These are phyloP conservation scores for Pestalotiopsis sp. DNA, from an alignment of 2,329 filamentous ascomycete species.

Conservation along the genomic window DNA sequence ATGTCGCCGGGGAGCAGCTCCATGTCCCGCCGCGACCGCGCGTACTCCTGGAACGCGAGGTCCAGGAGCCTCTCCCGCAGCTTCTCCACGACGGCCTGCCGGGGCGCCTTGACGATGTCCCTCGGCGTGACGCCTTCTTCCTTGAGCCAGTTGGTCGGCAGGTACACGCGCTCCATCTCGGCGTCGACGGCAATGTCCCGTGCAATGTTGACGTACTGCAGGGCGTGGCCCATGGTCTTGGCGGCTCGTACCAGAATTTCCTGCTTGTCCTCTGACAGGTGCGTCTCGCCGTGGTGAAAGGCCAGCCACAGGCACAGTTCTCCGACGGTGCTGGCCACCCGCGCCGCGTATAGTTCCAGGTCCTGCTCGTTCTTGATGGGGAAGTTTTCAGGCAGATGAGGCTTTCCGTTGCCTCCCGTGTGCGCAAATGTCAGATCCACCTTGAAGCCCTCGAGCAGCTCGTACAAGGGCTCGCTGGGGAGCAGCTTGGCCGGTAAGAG, in stretches of 20 bases:
- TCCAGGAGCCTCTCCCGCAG: conserved; percentile 59
- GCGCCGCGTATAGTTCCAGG: conserved; percentile 64
- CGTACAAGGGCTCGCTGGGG: conserved; percentile 60
- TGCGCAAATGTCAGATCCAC: conserved; percentile 63
- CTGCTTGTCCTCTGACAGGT: conserved; percentile 31
- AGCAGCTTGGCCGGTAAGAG: conserved; percentile 62
- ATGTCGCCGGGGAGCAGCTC: conserved; percentile 62
- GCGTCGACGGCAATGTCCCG: conserved; percentile 73
- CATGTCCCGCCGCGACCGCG: conserved; percentile 57
- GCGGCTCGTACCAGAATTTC: conserved; percentile 57
- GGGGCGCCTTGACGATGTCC: conserved; percentile 55
- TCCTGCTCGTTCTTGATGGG: conserved; percentile 63
- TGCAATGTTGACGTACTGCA: conserved; percentile 80
- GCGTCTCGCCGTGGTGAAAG: conserved; percentile 54
- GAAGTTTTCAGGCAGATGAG: conserved; percentile 29
- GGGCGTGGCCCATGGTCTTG: conserved; percentile 68
- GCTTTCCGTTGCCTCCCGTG: conserved; percentile 9
- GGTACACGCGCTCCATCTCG: conserved; percentile 66
- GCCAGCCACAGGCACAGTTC: conserved; percentile 69
- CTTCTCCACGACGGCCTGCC: conserved; percentile 45
- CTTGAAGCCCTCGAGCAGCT: conserved; percentile 68
- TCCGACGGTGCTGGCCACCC: conserved; percentile 74
- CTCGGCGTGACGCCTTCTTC: conserved; percentile 56
- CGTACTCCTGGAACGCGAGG: conserved; percentile 64
- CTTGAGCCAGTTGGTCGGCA: conserved; percentile 66